These are phyloP conservation scores for Solanum verrucosum DNA, from an alignment of 257 asterid genomes.

Conservation along the genomic window DNA sequence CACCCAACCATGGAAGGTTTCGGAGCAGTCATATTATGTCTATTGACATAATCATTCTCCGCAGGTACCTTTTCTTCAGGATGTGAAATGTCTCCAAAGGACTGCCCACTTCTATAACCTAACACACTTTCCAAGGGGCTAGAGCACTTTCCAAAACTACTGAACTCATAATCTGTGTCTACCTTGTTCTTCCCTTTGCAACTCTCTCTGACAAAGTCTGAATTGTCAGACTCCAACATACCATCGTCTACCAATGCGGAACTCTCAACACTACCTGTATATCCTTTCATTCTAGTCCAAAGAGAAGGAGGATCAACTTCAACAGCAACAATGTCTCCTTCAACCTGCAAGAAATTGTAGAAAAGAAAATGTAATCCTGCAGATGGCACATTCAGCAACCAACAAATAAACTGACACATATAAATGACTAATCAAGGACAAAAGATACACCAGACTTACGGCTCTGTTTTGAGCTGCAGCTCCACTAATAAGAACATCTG, in stretches of 20 bases:
- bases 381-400: background rate
- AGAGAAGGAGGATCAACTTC: conserved; percentile 60
- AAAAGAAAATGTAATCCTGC: conserved; percentile 7
- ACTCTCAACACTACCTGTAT: background rate
- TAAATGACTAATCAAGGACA: background rate
- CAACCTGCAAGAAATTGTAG: conserved; percentile 41
- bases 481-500: conserved; percentile 63
- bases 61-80: conserved; percentile 12
- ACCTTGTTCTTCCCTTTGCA: conserved; percentile 37
- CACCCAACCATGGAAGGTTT: conserved; percentile 11
- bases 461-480: conserved; percentile 77
- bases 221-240: conserved; percentile 17
- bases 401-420: background rate
- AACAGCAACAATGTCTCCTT: conserved; percentile 77
- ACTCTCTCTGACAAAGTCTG: conserved; percentile 11
- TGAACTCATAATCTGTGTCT: conserved; percentile 11
- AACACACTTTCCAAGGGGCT: conserved; percentile 7
- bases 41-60: conserved; percentile 16
- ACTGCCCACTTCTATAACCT: conserved; percentile 3
- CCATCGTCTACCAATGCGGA: conserved; percentile 11
- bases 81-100: conserved; percentile 16
- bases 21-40: conserved; percentile 9
- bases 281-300: conserved; percentile 2
- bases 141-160: conserved; percentile 5
- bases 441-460: conserved; percentile 28